Base-by-base conservation (phyloP, 768 basidiomycete species). In the Cyclocybe aegerita region DNA sequence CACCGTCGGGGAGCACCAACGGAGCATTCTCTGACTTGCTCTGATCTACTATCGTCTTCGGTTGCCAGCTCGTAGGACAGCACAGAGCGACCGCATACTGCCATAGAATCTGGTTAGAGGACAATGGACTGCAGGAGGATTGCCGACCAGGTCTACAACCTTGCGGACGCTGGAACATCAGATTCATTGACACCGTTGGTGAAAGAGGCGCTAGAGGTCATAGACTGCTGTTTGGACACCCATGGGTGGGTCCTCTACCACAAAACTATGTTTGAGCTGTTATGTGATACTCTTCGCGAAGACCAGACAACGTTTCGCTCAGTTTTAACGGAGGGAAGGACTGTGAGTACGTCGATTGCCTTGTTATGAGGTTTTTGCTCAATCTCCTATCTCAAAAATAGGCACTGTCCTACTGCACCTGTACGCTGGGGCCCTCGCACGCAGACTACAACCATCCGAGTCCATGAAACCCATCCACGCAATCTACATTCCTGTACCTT, bases 321-420 rank as follows among this genome's bases (percentile, higher is more conserved):
- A 97, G 94, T 68, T 99, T 98, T 73, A 99, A 98, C 58, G 97
- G 97, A 8, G 97, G 97, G 46, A 99, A 99, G 67, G 97, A 99
- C 64, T 99, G 97, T 96, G 61, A 59, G 85, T 75, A 10, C n/a
- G 23, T 39, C 42, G 10, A n/a, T 16, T 31, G 23, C 5, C 23
- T 23, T 23, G 3, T 23, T 5, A 23, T 23, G 23, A 3, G 23
- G 23, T 23, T 23, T 23, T 23, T 36, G 35, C n/a, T 45, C 35
- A 39, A 11, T 33, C 8, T 7, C 32, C 12, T 36, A 11, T 39
- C n/a, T 36, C 23, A 23, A 48, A 44, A 34, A 42, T 61, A 98
- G 94, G 94, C 64, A 98, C 95, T 4, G 93, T 97, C n/a, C 79
- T 98, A 17, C 75, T 98, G 9, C 94, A 97, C 64, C 81, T 98